phyloP scores from a whole-genome alignment of 2,329 filamentous ascomycete genomes.

The Penicillium fuscoglaucum region DNA sequence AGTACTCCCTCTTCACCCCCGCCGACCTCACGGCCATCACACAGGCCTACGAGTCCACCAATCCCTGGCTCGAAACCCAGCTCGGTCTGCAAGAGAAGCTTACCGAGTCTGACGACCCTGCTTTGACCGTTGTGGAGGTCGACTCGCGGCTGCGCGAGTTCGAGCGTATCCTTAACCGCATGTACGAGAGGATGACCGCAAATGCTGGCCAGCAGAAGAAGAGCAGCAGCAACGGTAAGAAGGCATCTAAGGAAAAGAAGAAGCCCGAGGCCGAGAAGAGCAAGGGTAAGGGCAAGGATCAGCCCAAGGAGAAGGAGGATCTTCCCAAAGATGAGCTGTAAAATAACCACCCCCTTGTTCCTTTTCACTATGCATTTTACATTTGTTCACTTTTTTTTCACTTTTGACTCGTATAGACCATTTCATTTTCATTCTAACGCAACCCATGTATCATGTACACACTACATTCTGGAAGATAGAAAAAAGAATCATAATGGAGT shows the following conservation, averaged over 20 bases:
- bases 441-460: conserved; percentile 22
- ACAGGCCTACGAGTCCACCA: conserved; percentile 61
- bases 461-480: conserved; percentile 19
- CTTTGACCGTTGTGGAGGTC: conserved; percentile 71
- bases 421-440: conserved; percentile 13
- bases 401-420: conserved; percentile 17
- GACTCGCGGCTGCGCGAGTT: conserved; percentile 68
- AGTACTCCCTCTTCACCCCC: conserved; percentile 68
- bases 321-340: conserved; percentile 38
- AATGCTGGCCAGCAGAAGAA: conserved; percentile 30
- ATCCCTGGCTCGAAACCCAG: conserved; percentile 74
- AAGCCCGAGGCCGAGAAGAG: conserved; percentile 33
- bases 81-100: conserved; percentile 70
- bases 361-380: conserved; percentile 8
- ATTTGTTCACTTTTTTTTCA: conserved; percentile 12
- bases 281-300: conserved; percentile 21
- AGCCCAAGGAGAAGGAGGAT: conserved; percentile 27
- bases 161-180: conserved; percentile 49
- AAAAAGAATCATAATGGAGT: conserved; percentile 23
- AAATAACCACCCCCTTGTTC: conserved; percentile 7
- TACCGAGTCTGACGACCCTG: conserved; percentile 68
- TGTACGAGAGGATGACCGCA: conserved; percentile 50
- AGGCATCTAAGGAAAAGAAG: conserved; percentile 31
- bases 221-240: conserved; percentile 26
- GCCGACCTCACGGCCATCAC: conserved; percentile 70